Evolutionary conservation across 1,284 basidiomycete species (phyloP).

Genomic region (Leccinum subspadiceum): DNA sequence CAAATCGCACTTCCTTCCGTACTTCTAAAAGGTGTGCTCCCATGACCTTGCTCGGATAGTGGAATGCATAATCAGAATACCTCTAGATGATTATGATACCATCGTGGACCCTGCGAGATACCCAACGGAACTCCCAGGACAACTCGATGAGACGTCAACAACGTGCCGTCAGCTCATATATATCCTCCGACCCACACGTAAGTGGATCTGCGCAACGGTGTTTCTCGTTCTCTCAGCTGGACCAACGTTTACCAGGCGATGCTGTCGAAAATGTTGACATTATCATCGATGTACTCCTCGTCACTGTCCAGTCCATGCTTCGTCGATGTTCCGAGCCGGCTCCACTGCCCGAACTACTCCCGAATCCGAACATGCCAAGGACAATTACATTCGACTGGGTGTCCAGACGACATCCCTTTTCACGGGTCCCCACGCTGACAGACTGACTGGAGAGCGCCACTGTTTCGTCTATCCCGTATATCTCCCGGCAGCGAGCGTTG

Average conservation of each 20-base stretch:
- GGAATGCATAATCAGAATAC: not conserved
- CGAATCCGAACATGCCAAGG: conserved; percentile 19
- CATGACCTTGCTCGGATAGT: not conserved
- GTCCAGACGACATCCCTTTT: conserved; percentile 35
- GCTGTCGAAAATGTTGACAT: too few species aligned
- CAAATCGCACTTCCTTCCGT: conserved; percentile 26
- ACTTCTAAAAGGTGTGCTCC: conserved; percentile 34
- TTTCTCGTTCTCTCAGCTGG: conserved; percentile 24
- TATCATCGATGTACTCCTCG: too few species aligned
- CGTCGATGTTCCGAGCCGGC: too few species aligned
- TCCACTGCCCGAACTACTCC: not conserved
- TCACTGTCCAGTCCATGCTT: too few species aligned
- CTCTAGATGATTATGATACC: conserved; percentile 26
- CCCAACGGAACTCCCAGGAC: conserved; percentile 23
- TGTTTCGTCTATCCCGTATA: conserved; percentile 27
- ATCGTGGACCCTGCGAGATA: conserved; percentile 21
- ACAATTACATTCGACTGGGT: conserved; percentile 45
- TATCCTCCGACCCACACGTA: conserved; percentile 24
- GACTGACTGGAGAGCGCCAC: conserved; percentile 34
- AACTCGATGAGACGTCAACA: conserved; percentile 27
- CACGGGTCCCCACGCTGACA: conserved; percentile 42
- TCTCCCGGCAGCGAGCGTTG: conserved; percentile 26
- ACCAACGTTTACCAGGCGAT: not conserved
- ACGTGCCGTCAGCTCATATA: conserved; percentile 31
- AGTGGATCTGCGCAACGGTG: conserved; percentile 33